phyloP scores from a whole-genome alignment of 768 basidiomycete genomes.

The Tephrocybe rancida region DNA sequence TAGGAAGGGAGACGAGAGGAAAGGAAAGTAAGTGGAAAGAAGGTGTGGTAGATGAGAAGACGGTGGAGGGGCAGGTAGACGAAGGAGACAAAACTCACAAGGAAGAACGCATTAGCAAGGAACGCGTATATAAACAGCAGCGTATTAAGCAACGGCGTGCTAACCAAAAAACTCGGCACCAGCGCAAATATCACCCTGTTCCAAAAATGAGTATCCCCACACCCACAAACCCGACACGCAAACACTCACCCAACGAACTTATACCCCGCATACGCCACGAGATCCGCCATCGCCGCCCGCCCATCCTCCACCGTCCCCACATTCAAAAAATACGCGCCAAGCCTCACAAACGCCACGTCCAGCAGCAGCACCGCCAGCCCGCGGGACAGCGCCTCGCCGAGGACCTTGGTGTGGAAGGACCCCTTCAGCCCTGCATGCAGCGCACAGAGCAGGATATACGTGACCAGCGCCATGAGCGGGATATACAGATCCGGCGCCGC shows the following conservation, averaged over 20 bases:
- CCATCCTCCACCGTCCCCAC: conserved; percentile 62
- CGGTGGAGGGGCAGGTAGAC: background rate
- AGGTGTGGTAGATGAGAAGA: background rate
- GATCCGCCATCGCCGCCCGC: conserved; percentile 63
- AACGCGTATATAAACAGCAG: conserved; percentile 84
- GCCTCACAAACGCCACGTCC: conserved; percentile 87
- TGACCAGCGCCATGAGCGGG: conserved; percentile 95
- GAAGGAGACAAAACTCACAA: conserved; percentile 52
- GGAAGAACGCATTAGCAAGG: conserved; percentile 90
- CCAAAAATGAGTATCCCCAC: background rate
- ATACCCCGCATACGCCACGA: conserved; percentile 94
- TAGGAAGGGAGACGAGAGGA: too few species aligned
- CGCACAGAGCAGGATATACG: conserved; percentile 90
- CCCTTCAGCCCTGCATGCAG: conserved; percentile 81
- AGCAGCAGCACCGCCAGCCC: conserved; percentile 83
- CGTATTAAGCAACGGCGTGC: conserved; percentile 65
- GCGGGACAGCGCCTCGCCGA: conserved; percentile 85
- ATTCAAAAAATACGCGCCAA: conserved; percentile 92
- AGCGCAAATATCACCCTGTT: conserved; percentile 82
- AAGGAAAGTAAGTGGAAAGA: too few species aligned
- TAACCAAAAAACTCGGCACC: conserved; percentile 66
- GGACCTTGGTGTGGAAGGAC: conserved; percentile 85
- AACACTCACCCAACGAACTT: conserved; percentile 89
- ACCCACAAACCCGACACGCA: background rate
- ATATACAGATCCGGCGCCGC: conserved; percentile 98